A percentile compares a stretch with the other conserved stretches of the same genome.
These are phyloP conservation scores for Otatea glauca DNA, from an alignment of 176 grass and related monocot genomes.

Conservation along the genomic window DNA sequence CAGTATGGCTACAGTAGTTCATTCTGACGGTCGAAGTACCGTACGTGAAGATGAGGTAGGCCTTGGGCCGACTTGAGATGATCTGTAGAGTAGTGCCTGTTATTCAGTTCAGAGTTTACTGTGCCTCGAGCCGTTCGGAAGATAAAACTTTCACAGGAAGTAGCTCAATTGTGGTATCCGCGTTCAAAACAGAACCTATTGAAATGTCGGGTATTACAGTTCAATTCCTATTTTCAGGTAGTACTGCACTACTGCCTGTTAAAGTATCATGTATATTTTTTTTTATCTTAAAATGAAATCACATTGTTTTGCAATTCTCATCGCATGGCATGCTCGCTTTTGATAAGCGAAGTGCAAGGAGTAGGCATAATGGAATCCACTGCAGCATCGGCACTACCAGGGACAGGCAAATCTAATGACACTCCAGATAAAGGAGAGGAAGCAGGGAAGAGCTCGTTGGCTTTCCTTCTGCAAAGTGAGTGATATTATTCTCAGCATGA, in stretches of 20 bases:
- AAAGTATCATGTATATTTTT: too few relatives aligned
- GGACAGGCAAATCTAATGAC: constrained; percentile 10
- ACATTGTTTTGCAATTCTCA: neutral
- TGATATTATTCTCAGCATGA: constrained; percentile 33
- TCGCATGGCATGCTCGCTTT: neutral
- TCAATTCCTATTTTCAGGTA: too few relatives aligned
- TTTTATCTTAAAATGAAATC: too few relatives aligned
- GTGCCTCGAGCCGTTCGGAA: too few relatives aligned
- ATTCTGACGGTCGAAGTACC: too few relatives aligned
- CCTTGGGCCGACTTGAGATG: too few relatives aligned
- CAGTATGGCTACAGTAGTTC: constrained; percentile 16
- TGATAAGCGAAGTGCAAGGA: neutral
- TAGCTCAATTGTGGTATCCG: neutral
- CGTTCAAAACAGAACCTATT: too few relatives aligned
- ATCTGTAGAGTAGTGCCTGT: too few relatives aligned
- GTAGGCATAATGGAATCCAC: neutral
- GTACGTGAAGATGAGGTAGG: too few relatives aligned
- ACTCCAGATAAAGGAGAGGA: constrained; percentile 3
- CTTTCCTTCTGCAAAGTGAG: constrained; percentile 18
- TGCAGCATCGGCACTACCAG: neutral
- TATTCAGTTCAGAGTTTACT: too few relatives aligned
- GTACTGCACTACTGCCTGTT: too few relatives aligned
- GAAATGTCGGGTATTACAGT: too few relatives aligned
- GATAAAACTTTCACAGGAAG: neutral
- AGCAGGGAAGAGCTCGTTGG: neutral